Conservation (phyloP, 345 rosid genomes). For the Camelina neglecta region DNA sequence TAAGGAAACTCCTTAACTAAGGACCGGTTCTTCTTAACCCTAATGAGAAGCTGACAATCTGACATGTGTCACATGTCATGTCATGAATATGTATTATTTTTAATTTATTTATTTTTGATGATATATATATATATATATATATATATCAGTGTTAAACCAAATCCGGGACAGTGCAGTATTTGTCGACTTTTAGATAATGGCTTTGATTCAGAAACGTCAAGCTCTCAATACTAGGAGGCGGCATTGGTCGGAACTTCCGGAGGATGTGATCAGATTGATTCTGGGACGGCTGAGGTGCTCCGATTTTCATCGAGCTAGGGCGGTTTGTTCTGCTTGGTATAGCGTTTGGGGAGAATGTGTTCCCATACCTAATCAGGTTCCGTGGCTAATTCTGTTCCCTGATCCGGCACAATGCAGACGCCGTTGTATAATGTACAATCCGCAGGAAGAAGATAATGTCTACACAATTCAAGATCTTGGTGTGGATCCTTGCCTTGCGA, state of each 20-base stretch:
- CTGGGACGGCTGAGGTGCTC: not conserved
- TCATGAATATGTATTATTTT: no score
- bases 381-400: not conserved
- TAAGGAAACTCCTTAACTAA: no score
- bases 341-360: slow-evolving; percentile 8
- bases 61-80: no score
- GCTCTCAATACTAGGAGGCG: not conserved
- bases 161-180: not conserved
- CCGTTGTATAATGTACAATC: not conserved
- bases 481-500: slow-evolving; percentile 6
- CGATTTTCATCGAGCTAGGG: not conserved
- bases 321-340: not conserved
- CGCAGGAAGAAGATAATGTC: not conserved
- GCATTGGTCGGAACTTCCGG: not conserved
- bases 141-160: no score
- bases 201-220: slow-evolving; percentile 2
- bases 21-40: no score
- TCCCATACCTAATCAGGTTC: not conserved
- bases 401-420: not conserved
- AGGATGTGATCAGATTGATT: not conserved
- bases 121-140: no score
- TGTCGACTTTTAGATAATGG: not conserved
- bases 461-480: slow-evolving; percentile 1
- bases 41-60: no score
- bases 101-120: no score